These are phyloP conservation scores for Phytophthora hybrid DNA, from an alignment of 352 stramenopile species.

Conservation along the genomic window DNA sequence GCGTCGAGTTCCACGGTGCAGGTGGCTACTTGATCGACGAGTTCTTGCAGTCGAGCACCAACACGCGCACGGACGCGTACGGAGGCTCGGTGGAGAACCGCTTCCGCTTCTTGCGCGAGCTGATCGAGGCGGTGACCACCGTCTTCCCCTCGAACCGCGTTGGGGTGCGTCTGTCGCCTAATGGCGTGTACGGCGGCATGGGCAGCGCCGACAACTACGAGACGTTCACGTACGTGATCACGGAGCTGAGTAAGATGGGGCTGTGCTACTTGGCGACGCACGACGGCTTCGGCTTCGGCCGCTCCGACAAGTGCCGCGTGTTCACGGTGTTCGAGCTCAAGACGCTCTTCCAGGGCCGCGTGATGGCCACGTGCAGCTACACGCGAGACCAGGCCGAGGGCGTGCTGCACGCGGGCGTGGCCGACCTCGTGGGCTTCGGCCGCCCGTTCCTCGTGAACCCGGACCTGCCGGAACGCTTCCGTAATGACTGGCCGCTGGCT, in stretches of 20 bases:
- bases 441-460: conserved; percentile 47
- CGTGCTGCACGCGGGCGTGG: conserved; percentile 39
- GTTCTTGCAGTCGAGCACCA: conserved; percentile 83
- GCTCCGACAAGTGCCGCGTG: conserved; percentile 37
- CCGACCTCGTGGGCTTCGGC: conserved; percentile 42
- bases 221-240: conserved; percentile 50
- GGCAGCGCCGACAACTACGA: conserved; percentile 51
- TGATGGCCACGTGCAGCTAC: conserved; percentile 45
- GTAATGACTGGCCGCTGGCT: conserved; percentile 31
- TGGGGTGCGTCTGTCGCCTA: conserved; percentile 45
- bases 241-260: conserved; percentile 39
- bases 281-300: conserved; percentile 46
- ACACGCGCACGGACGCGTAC: conserved; percentile 85
- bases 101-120: conserved; percentile 66
- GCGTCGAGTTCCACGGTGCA: conserved; percentile 71
- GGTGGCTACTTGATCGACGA: conserved; percentile 93
- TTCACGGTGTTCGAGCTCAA: conserved; percentile 44
- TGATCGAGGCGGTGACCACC: conserved; percentile 61
- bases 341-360: conserved; percentile 34
- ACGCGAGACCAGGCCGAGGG: conserved; percentile 49
- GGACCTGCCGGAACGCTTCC: conserved; percentile 46
- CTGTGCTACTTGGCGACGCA: conserved; percentile 52
- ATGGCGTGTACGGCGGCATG: conserved; percentile 47
- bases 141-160: conserved; percentile 37
- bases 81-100: conserved; percentile 86